phyloP scores from a whole-genome alignment of 2,329 filamentous ascomycete genomes.

The Massarina eburnea region DNA sequence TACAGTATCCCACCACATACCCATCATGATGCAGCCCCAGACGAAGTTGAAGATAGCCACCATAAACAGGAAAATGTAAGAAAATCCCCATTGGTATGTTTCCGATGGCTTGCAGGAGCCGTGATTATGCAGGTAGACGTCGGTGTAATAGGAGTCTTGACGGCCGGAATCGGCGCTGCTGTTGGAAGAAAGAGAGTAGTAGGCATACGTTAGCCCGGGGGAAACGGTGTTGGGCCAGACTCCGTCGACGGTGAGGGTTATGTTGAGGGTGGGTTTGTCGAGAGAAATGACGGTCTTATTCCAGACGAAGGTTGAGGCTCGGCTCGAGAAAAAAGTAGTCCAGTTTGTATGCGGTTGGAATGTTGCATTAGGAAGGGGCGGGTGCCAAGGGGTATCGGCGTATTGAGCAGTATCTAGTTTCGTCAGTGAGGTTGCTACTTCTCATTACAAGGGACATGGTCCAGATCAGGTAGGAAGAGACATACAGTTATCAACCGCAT shows the following conservation, averaged over 20 bases:
- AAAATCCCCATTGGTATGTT: conserved; percentile 40
- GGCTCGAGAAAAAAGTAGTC: not conserved
- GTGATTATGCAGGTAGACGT: conserved; percentile 20
- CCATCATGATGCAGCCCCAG: conserved; percentile 35
- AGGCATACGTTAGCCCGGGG: conserved; percentile 1
- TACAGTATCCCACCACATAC: conserved; percentile 37
- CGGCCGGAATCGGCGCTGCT: conserved; percentile 6
- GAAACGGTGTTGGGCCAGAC: not conserved
- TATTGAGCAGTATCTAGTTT: not conserved
- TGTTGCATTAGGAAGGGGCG: not conserved
- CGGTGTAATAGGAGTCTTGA: conserved; percentile 19
- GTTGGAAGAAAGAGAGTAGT: conserved; percentile 8
- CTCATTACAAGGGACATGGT: too few relatives aligned
- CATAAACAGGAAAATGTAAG: conserved; percentile 41
- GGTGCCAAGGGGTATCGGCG: not conserved
- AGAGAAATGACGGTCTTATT: conserved; percentile 7
- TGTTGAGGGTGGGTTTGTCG: conserved; percentile 17
- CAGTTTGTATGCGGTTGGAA: not conserved
- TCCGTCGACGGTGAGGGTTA: conserved; percentile 8
- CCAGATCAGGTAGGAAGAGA: not conserved
- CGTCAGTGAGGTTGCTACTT: not conserved
- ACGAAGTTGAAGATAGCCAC: conserved; percentile 37
- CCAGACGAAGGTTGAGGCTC: conserved; percentile 1
- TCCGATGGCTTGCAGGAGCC: conserved; percentile 34
- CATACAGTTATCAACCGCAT: conserved; percentile 18